phyloP scores from a whole-genome alignment of 306 rosid species.

The Delonix regia region DNA sequence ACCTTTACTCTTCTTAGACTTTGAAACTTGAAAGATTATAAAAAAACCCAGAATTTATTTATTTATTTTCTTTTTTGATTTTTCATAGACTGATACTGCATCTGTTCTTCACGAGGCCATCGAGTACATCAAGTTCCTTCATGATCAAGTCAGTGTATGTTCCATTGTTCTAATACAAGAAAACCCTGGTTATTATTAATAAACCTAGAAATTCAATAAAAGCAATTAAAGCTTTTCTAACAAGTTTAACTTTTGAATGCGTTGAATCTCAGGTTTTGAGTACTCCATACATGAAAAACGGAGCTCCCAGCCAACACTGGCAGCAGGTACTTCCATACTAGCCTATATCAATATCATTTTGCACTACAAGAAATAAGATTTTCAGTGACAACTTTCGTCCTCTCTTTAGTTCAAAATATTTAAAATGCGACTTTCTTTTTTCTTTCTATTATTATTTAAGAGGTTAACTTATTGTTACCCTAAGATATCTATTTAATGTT shows the following conservation, averaged over 20 bases:
- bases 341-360: not conserved
- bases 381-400: not conserved
- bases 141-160: conserved; percentile 90
- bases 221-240: not conserved
- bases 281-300: conserved; percentile 78
- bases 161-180: not conserved
- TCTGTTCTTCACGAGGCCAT: conserved; percentile 90
- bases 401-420: not conserved
- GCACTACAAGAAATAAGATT: not conserved
- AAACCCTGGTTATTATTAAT: not conserved
- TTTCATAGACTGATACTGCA: conserved; percentile 80
- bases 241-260: not conserved
- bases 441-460: not conserved
- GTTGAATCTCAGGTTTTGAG: conserved; percentile 64
- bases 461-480: not conserved
- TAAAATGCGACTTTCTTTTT: no score
- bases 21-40: not conserved
- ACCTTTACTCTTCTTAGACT: conserved; percentile 16
- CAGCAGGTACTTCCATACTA: conserved; percentile 50
- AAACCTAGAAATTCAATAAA: not conserved
- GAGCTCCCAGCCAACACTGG: conserved; percentile 50
- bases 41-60: not conserved
- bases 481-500: not conserved
- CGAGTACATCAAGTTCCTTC: conserved; percentile 85
- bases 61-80: conserved; percentile 14